These are phyloP conservation scores for Ogataea polymorpha DNA, from an alignment of 805 yeast species.

Conservation along the genomic window DNA sequence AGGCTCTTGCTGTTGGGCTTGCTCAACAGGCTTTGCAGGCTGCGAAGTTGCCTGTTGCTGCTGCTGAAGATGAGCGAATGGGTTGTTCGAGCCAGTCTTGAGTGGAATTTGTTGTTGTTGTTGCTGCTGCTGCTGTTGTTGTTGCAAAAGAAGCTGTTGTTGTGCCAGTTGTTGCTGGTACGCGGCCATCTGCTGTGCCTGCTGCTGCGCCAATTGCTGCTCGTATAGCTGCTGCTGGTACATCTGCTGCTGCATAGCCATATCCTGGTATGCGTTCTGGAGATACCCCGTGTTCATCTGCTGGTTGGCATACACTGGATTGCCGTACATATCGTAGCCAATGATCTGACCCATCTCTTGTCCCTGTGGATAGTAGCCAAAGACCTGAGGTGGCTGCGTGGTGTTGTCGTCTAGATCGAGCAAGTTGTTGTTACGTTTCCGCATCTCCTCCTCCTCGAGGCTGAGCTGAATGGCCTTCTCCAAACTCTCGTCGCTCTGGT, in stretches of 20 bases:
- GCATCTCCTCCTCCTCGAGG: constrained; percentile 74
- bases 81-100: constrained; percentile 39
- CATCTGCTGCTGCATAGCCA: constrained; percentile 20
- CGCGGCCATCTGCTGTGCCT: constrained; percentile 16
- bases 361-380: constrained; percentile 29
- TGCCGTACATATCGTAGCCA: constrained; percentile 61
- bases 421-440: constrained; percentile 45
- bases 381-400: constrained; percentile 32
- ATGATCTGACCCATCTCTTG: constrained; percentile 30
- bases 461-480: constrained; percentile 68
- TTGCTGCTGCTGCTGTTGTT: constrained; percentile 29
- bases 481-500: constrained; percentile 57
- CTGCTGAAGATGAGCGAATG: constrained; percentile 32
- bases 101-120: constrained; percentile 36
- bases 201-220: constrained; percentile 25
- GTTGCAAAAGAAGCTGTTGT: constrained; percentile 22
- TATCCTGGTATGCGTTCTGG: constrained; percentile 41
- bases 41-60: constrained; percentile 17
- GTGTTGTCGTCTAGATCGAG: constrained; percentile 49
- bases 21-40: constrained; percentile 1
- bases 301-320: constrained; percentile 53
- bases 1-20: constrained; percentile 31
- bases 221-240: constrained; percentile 22
- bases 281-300: constrained; percentile 54
- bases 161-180: constrained; percentile 25